Base-by-base conservation (phyloP, 2,329 filamentous ascomycete genomes). In the Sporothrix pallida region DNA sequence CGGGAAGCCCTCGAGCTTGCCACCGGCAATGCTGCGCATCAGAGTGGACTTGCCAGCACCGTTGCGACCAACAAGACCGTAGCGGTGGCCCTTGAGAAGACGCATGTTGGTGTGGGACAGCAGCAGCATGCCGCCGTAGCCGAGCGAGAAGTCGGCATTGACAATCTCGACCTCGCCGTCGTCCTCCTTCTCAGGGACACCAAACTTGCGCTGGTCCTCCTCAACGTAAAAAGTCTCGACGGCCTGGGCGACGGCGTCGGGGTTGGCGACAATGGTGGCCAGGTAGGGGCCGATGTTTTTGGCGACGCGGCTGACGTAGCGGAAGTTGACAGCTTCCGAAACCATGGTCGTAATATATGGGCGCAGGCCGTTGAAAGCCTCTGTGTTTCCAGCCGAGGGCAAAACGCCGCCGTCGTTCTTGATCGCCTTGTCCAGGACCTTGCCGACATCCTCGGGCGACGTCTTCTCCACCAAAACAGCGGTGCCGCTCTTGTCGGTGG, bases 1-100 rank as follows among this genome's bases (percentile, higher is more conserved):
- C 52, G 96, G 96, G 85, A 99, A 99, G 9, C 96, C 96, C 83
- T 99, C 96, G 3, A 99, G 88, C 87, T 99, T 99, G 80, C 95
- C 95, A 74, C 92, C 92, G 70, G 96, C 93, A 79, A 99, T 99
- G 81, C 93, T 94, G 78, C 96, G 89, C 75, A 99, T 88, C 76
- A 99, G 86, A 17, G 96, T 99, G 80, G 94, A 94, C 88, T 96
- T 95, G 87, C 93, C 96, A 77, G 99, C 95, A 94, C 96, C 96
- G 89, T 99, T 99, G 87, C 98, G 93, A 88, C 96, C 96, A 78
- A 99, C 96, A 76, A 99, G 86, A 90, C 96, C 96, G 83, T 99
- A 99, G 77, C 96, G 91, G 80, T 95, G 91, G 71, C 95, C 94
- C 82, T 97, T 98, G 0, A 96, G 92, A 76, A 99, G 87, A 1